Evolutionary conservation across 2,329 filamentous ascomycete genomes (phyloP).

Genomic region (Iodosphaeria phyllophila): DNA sequence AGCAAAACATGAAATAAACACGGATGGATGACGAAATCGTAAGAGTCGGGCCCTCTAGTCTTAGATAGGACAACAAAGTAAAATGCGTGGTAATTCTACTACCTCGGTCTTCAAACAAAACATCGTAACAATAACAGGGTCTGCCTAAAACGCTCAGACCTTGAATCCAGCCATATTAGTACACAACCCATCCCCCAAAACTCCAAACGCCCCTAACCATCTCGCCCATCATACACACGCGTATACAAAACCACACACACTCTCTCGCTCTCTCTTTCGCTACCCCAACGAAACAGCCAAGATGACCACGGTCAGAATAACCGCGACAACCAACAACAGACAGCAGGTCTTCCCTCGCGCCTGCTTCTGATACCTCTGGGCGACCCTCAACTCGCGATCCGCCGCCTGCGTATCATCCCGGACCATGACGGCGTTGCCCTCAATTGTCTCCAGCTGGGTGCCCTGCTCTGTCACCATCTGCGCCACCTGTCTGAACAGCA

Average conservation of each 20-base stretch:
- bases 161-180: too few relatives aligned
- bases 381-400: slow-evolving; percentile 68
- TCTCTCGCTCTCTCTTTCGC: slow-evolving; percentile 1
- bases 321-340: slow-evolving; percentile 67
- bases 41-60: too few relatives aligned
- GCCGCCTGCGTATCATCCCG: slow-evolving; percentile 69
- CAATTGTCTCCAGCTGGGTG: slow-evolving; percentile 70
- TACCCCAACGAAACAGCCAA: slow-evolving; percentile 69
- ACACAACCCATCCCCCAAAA: slow-evolving; percentile 1
- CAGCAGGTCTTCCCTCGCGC: slow-evolving; percentile 91
- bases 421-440: slow-evolving; percentile 71
- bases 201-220: slow-evolving; percentile 5
- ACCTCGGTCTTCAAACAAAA: too few relatives aligned
- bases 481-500: slow-evolving; percentile 93
- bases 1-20: too few relatives aligned
- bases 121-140: too few relatives aligned
- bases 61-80: too few relatives aligned
- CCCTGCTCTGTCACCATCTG: slow-evolving; percentile 94
- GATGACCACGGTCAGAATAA: slow-evolving; percentile 79
- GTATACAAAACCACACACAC: slow-evolving; percentile 3
- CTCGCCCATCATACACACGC: slow-evolving; percentile 2
- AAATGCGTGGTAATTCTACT: too few relatives aligned
- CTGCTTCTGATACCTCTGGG: slow-evolving; percentile 84
- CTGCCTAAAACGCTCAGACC: too few relatives aligned
- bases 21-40: too few relatives aligned